Percentiles rank a stretch among this genome's conserved stretches.
phyloP scores from a whole-genome alignment of 441 rosid genomes.

The Arabidopsis lyrata region DNA sequence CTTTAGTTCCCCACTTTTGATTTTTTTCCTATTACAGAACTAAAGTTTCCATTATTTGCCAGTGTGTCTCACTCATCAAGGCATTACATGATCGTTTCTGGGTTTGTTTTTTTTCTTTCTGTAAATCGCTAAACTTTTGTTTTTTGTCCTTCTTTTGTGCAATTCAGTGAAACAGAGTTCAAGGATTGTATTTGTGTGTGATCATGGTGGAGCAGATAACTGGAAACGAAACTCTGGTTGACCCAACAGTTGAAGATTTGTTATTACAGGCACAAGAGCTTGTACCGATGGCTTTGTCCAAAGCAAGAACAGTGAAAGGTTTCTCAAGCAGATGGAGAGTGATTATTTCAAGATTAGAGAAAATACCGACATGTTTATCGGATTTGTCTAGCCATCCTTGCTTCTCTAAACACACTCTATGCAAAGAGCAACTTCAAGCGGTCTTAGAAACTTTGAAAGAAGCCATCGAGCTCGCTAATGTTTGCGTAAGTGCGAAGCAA shows the following conservation, averaged over 20 bases:
- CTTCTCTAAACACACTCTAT: constrained; percentile 81
- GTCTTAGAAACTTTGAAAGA: constrained; percentile 68
- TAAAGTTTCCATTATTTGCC: constrained; percentile 16
- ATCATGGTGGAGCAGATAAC: constrained; percentile 71
- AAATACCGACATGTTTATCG: constrained; percentile 73
- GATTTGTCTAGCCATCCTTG: constrained; percentile 94
- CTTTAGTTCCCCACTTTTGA: constrained; percentile 41
- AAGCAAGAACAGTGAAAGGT: constrained; percentile 67
- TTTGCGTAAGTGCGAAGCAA: constrained; percentile 66
- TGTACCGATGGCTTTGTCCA: constrained; percentile 65
- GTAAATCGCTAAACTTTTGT: constrained; percentile 1
- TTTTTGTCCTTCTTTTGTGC: constrained; percentile 24
- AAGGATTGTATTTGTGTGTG: constrained; percentile 37
- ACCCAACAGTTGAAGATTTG: constrained; percentile 76
- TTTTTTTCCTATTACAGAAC: constrained; percentile 24
- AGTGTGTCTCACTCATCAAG: constrained; percentile 32
- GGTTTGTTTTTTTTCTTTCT: background rate
- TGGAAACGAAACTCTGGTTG: constrained; percentile 43
- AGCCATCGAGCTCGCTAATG: constrained; percentile 63
- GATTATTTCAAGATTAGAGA: constrained; percentile 77
- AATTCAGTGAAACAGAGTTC: constrained; percentile 45
- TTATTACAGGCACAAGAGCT: constrained; percentile 67
- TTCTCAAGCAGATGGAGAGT: constrained; percentile 90
- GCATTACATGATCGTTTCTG: constrained; percentile 36
- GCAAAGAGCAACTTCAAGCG: constrained; percentile 84